Percentiles rank a stretch among this genome's conserved stretches.
phyloP scores from a whole-genome alignment of 495 filamentous ascomycete genomes.

The Aspergillus panamensis region DNA sequence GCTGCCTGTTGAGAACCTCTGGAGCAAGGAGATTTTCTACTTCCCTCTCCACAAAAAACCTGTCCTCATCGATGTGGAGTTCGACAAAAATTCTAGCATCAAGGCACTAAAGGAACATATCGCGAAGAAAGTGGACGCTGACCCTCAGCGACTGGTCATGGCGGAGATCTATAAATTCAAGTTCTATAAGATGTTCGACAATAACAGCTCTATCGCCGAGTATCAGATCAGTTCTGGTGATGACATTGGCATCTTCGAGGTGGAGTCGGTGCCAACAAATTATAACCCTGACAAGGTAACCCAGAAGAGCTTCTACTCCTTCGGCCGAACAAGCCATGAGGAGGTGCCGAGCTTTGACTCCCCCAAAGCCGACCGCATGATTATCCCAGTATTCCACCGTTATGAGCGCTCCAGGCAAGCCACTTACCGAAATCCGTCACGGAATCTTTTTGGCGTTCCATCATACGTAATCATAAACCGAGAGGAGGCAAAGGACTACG shows the following conservation, averaged over 20 bases:
- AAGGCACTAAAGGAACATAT: constrained; percentile 72
- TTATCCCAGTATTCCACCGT: constrained; percentile 80
- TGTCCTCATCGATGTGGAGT: constrained; percentile 72
- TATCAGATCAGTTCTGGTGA: constrained; percentile 61
- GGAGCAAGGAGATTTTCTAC: constrained; percentile 68
- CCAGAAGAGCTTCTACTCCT: constrained; percentile 47
- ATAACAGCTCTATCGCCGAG: constrained; percentile 62
- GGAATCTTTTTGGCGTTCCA: constrained; percentile 51
- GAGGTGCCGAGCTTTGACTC: constrained; percentile 56
- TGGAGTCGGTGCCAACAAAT: constrained; percentile 78
- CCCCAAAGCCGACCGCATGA: constrained; percentile 62
- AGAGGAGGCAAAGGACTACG: constrained; percentile 58
- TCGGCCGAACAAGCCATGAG: constrained; percentile 53
- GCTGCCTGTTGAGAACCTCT: constrained; percentile 76
- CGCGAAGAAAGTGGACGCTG: constrained; percentile 59
- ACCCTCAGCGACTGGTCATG: constrained; percentile 58
- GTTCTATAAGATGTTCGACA: constrained; percentile 80
- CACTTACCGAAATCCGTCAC: constrained; percentile 36
- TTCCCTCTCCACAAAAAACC: constrained; percentile 65
- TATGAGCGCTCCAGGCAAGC: constrained; percentile 47
- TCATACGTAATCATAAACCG: constrained; percentile 57
- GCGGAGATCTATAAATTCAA: constrained; percentile 74
- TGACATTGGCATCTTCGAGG: constrained; percentile 68
- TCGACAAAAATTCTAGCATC: constrained; percentile 77
- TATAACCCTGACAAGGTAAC: constrained; percentile 47